Base-by-base conservation (phyloP, 345 rosid species). In the Moricandia moricandioides region DNA sequence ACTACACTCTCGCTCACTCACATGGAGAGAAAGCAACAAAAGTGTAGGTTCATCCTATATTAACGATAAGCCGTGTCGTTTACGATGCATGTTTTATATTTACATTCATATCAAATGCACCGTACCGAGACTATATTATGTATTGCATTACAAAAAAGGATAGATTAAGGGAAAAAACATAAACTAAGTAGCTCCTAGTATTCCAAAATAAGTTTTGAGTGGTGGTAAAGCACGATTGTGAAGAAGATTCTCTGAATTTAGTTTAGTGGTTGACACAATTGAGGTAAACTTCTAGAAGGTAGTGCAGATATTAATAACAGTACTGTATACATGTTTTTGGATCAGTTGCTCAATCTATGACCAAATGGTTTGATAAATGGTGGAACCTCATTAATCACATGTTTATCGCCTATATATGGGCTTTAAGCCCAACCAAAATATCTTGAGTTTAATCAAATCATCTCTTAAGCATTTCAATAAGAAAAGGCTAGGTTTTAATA, bases 331-430 rank as follows among this genome's bases (percentile, higher is more conserved):
- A 24, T 69, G 27, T 13, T 18, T 72, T 17, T 73, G 31, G 26
- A 12, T 63, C 27, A 11, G 57, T 65, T 65, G 24, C 35, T 62
- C 27, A 6, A 18, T 33, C 67, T 17, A 39, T 27, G 56, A 29
- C 16, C 47, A 40, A 40, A 40, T 11, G 47, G 47, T 40, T 11
- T 40, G 4, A 4, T 40, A 40, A 40, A 40, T 40, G 89, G 88
- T 89, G 80, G 89, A 86, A 85, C 93, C 87, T 89, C 14, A 2
- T 14, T 17, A 8, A 27, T 43, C 47, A 55, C 65, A 17, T 29
- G 7, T 49, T 29, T 30, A 30, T 16, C 11, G 14, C 26, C 18
- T 5, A 5, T 5, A 57, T 6, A 7, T 60, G 6, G 45, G 58
- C 43, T 71, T 31, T 0, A 40, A 51, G 29, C 39, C 27, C 8